Evolutionary conservation across 2,329 filamentous ascomycete genomes (phyloP), one percentile per base, ranked within the genome.

Genomic region (Catunica adiposa): DNA sequence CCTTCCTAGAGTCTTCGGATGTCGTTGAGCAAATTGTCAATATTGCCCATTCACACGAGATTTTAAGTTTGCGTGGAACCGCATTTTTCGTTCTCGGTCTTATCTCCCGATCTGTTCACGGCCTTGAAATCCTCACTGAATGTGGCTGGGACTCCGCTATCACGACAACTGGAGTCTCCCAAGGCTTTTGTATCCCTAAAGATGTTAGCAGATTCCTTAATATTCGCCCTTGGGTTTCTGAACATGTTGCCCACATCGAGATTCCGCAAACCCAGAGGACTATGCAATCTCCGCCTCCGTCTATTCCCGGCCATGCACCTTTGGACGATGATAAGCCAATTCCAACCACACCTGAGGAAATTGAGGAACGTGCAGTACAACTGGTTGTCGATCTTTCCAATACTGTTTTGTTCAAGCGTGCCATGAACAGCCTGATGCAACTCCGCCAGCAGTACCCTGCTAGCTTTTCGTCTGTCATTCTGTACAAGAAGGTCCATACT

Each of bases 21-120:
- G 88, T 97, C 38, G 88, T 97, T 17, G 80, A 84, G 63, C 80
- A 84, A 60, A 90, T 98, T 60, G 81, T 97, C 50, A 76, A 81
- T 60, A 96, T 98, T 65, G 92, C 92, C 1, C 87, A 95, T 66
- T 73, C 75, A 26, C 89, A 92, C 44, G 82, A 89, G 61, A 86
- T 98, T 52, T 84, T 98, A 80, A 94, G 88, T 57, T 75, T 98
- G 63, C 79, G 94, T 47, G 92, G 94, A 38, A 98, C 94, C 0
- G 92, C 92, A 1, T 97, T 97, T 68, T 98, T 96, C 63, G 92
- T 96, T 0, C 71, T 98, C 0, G 92, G 92, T 0, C 72, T 98
- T 57, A 90, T 98, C 56, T 96, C 89, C 1, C 78, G 92, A 55
- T 97, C 90, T 53, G 76, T 89, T 7, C 90, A 96, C 64, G 92